Conservation (phyloP, 2,329 filamentous ascomycete species). For the Colletotrichum lupini region DNA sequence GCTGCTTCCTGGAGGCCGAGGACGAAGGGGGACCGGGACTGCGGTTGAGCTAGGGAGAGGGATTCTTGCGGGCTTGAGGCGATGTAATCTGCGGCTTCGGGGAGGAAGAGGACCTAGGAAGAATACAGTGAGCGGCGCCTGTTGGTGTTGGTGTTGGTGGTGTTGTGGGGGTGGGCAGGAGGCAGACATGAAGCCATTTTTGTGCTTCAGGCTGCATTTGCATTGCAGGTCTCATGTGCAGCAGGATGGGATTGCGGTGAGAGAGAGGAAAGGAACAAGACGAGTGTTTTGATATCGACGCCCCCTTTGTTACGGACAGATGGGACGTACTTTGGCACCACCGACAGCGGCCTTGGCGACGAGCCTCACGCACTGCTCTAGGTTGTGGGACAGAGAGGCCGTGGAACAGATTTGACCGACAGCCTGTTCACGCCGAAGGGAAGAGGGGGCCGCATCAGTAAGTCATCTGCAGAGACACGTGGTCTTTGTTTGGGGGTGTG, state of each 20-base stretch:
- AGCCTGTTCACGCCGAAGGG: conserved; percentile 65
- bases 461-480: conserved; percentile 9
- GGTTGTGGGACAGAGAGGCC: conserved; percentile 79
- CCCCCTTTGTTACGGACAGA: not conserved
- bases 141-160: not conserved
- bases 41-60: conserved; percentile 75
- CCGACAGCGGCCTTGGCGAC: conserved; percentile 78
- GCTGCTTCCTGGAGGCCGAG: conserved; percentile 78
- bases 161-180: no score
- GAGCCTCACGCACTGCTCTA: conserved; percentile 79
- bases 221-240: not conserved
- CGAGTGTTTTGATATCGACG: not conserved
- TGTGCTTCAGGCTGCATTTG: not conserved
- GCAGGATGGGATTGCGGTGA: not conserved
- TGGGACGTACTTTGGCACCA: conserved; percentile 76
- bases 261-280: not conserved
- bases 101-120: conserved; percentile 82
- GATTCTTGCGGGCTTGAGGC: conserved; percentile 75
- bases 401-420: conserved; percentile 92
- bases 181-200: not conserved
- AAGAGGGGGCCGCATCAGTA: conserved; percentile 1
- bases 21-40: conserved; percentile 77
- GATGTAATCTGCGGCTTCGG: conserved; percentile 93
- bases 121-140: not conserved
- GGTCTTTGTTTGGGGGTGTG: not conserved